A percentile compares a stretch with the other conserved stretches of the same genome.
These are phyloP conservation scores for Spiromastix sp. DNA, from an alignment of 2,329 filamentous ascomycete genomes.

Conservation along the genomic window DNA sequence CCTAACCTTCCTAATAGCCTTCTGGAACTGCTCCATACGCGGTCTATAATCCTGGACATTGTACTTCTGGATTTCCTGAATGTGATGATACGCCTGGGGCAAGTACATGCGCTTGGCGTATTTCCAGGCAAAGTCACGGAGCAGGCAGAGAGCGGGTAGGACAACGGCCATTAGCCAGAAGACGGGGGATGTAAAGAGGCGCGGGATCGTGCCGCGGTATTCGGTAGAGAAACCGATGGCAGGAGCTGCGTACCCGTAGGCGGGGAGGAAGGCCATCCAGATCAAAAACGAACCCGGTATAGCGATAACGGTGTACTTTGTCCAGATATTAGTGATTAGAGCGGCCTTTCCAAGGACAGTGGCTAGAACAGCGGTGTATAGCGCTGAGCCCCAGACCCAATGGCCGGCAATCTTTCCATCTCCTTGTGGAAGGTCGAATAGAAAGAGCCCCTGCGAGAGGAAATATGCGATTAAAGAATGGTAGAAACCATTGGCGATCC, in stretches of 20 bases:
- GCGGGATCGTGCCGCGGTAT: conserved; percentile 73
- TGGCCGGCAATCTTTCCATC: conserved; percentile 81
- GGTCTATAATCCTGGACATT: conserved; percentile 98
- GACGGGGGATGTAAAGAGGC: conserved; percentile 66
- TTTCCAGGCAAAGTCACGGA: conserved; percentile 92
- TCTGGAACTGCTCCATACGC: conserved; percentile 99
- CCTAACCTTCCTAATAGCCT: conserved; percentile 94
- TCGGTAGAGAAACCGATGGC: conserved; percentile 73
- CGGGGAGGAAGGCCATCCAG: conserved; percentile 83
- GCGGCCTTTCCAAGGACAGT: conserved; percentile 93
- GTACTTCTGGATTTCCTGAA: conserved; percentile 99
- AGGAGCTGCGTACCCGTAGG: conserved; percentile 78
- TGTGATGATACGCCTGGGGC: conserved; percentile 92
- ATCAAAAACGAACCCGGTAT: conserved; percentile 88
- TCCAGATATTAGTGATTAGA: conserved; percentile 95
- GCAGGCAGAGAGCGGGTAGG: conserved; percentile 68
- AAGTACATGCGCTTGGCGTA: conserved; percentile 96
- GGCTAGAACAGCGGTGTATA: conserved; percentile 87
- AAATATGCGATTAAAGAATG: conserved; percentile 92
- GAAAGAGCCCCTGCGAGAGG: conserved; percentile 70
- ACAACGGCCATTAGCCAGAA: conserved; percentile 89
- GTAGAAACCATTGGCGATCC: conserved; percentile 91
- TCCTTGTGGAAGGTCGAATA: conserved; percentile 63
- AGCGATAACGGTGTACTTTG: conserved; percentile 90
- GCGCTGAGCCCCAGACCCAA: conserved; percentile 95